Conservation (phyloP, 768 basidiomycete species). For the Rickenella mellea region DNA sequence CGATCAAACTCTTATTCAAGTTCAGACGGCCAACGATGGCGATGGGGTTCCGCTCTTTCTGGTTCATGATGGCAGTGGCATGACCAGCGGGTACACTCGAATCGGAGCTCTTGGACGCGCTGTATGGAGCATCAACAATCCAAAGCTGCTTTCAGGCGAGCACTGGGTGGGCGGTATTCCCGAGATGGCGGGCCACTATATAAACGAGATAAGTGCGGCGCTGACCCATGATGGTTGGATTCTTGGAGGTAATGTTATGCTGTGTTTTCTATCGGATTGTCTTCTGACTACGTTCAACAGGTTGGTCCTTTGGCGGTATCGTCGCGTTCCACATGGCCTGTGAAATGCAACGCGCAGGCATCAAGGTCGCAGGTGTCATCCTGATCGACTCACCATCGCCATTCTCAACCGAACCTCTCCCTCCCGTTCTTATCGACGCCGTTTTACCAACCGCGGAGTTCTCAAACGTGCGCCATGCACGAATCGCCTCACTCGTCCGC, state of each 20-base stretch:
- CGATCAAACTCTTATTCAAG: conserved; percentile 20
- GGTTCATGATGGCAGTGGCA: conserved; percentile 67
- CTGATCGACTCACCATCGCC: conserved; percentile 65
- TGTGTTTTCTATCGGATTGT: background rate
- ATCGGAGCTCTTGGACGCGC: conserved; percentile 36
- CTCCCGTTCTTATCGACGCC: conserved; percentile 40
- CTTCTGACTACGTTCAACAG: conserved; percentile 22
- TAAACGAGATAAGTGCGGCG: conserved; percentile 22
- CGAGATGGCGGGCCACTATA: conserved; percentile 47
- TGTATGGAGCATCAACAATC: conserved; percentile 57
- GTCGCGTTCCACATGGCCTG: conserved; percentile 57
- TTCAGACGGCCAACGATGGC: conserved; percentile 27
- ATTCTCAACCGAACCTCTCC: conserved; percentile 37
- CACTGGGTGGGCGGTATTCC: conserved; percentile 35
- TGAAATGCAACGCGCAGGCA: conserved; percentile 34
- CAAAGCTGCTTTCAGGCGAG: conserved; percentile 32
- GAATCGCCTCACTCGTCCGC: background rate
- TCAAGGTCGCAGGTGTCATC: conserved; percentile 44
- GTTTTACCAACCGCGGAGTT: conserved; percentile 25
- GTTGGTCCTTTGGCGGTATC: conserved; percentile 76
- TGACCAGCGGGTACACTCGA: conserved; percentile 40
- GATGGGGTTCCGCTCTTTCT: conserved; percentile 41
- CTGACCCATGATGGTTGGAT: conserved; percentile 22
- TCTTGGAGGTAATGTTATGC: conserved; percentile 43
- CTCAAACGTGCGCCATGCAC: conserved; percentile 5